A percentile compares a stretch with the other conserved stretches of the same genome.
Conservation (phyloP, 306 rosid species). For the Gynostemma pentaphyllum region DNA sequence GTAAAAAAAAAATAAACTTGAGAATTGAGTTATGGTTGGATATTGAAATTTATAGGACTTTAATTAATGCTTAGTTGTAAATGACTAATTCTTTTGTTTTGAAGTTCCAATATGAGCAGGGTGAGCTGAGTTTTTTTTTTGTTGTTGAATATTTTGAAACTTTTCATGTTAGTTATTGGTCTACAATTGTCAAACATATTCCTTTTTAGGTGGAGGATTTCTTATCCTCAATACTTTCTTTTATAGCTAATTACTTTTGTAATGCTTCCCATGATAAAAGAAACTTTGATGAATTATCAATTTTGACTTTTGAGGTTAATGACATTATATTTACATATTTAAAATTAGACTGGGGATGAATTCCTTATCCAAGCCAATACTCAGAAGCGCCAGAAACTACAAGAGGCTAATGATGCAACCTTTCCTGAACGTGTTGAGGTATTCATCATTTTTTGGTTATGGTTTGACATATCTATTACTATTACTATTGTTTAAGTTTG, state of each 20-base stretch:
- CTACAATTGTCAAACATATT: neutral
- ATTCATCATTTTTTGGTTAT: conserved; percentile 20
- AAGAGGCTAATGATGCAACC: conserved; percentile 35
- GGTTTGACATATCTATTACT: neutral
- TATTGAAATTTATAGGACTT: neutral
- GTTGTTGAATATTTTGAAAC: neutral
- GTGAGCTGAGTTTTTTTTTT: neutral
- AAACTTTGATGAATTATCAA: neutral
- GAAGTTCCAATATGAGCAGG: neutral
- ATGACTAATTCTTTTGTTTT: neutral
- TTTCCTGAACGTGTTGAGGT: conserved; percentile 64
- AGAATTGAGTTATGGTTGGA: conserved; percentile 7
- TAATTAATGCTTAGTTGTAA: neutral
- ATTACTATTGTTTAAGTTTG: neutral
- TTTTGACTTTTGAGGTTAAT: neutral
- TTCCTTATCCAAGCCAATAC: conserved; percentile 91
- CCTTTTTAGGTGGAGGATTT: neutral
- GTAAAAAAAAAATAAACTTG: too few species aligned
- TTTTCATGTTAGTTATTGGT: neutral
- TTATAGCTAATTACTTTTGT: neutral
- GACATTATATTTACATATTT: conserved; percentile 1
- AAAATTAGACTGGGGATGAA: conserved; percentile 40
- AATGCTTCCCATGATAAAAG: neutral
- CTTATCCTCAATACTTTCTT: neutral
- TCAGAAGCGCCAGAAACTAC: conserved; percentile 60